These are phyloP conservation scores for Przewalskia tangutica DNA, from an alignment of 257 asterid genomes.

Conservation along the genomic window DNA sequence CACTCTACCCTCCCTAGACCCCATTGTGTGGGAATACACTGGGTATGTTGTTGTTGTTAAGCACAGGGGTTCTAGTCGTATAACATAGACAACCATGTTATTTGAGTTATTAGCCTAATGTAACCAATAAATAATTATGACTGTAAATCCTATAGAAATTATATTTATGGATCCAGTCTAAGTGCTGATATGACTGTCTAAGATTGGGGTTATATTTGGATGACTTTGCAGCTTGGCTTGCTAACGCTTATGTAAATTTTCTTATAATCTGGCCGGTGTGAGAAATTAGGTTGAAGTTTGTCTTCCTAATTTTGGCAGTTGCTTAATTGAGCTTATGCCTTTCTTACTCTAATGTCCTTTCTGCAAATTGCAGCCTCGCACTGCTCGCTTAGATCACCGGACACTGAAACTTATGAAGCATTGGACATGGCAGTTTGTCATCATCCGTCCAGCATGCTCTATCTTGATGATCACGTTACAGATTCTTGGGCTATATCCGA, in stretches of 20 bases:
- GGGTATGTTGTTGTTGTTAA: not conserved
- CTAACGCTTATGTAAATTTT: not conserved
- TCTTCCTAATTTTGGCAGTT: not conserved
- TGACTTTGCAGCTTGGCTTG: not conserved
- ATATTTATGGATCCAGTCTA: not conserved
- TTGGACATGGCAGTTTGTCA: slow-evolving; percentile 92
- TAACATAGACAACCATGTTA: not conserved
- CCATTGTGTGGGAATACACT: too few species aligned
- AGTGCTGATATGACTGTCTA: not conserved
- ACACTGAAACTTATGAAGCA: slow-evolving; percentile 54
- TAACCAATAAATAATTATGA: not conserved
- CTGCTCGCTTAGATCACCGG: slow-evolving; percentile 52
- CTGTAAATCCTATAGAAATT: not conserved
- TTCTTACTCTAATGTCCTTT: not conserved
- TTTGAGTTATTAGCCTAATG: not conserved
- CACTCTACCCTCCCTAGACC: too few species aligned
- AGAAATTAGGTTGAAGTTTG: not conserved
- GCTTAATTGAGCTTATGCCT: not conserved
- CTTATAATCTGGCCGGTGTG: not conserved
- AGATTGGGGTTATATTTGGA: not conserved
- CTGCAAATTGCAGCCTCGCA: slow-evolving; percentile 51
- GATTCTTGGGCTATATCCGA: slow-evolving; percentile 60
- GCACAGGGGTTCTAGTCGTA: not conserved
- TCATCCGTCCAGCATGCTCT: slow-evolving; percentile 76
- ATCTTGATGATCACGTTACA: slow-evolving; percentile 58